Base-by-base conservation (phyloP, 1,284 basidiomycete species). In the Meira nashicola region DNA sequence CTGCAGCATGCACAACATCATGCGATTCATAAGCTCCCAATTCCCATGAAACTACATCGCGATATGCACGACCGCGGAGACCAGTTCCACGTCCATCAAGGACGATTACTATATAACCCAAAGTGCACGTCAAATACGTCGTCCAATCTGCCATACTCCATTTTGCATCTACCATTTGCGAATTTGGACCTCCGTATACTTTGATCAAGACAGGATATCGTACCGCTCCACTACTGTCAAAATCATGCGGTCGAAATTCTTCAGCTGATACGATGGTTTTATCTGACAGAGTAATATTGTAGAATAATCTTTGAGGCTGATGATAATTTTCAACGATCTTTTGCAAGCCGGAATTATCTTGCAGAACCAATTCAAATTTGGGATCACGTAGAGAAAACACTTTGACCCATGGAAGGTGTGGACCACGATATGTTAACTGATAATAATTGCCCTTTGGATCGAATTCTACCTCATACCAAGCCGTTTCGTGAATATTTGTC, bases 41-140 rank as follows among this genome's bases (percentile, higher is more conserved):
- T 71, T 93, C 86, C 55, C 87, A 85, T 67, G 89, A 87, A 6
- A 97, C 88, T 0, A 86, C 84, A 75, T 92, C 92, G 57, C 93
- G 82, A 78, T 95, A 80, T 59, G 81, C 80, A 37, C 92, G 83
- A 0, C 94, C 94, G 76, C 89, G 89, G 80, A 83, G 90, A 1
- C 94, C 94, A 0, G 94, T 97, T 0, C 93, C 93, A n/a, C 93
- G 84, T 0, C 90, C 92, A 76, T 97, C 94, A 44, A 96, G 87
- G 12, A 84, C 81, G 49, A 95, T 89, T 25, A 94, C 83, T 48
- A 98, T 83, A 78, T 94, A 96, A 66, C 90, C 86, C 46, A 90
- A 81, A 33, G 85, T 84, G 65, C 88, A 88, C 1, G 88, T 89
- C 21, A 96, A 83, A 79, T 88, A 94, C 62, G 90, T 83, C 69